Evolutionary conservation across 768 basidiomycete genomes (phyloP), one percentile per base, ranked within the genome.

Genomic region (Russula sp.): DNA sequence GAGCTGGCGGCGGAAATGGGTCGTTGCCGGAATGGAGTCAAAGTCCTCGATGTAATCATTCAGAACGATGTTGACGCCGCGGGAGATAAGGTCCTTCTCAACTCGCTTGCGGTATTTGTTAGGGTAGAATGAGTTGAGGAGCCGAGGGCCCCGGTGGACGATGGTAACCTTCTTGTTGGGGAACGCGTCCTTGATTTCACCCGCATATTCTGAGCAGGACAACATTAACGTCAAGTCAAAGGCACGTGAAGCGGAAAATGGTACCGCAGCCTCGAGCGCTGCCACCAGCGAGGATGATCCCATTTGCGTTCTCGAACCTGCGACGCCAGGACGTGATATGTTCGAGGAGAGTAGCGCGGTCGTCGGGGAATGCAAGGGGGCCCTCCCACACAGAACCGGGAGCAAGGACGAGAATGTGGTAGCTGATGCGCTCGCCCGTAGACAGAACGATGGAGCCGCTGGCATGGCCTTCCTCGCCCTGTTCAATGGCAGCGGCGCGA

Each of bases 101-200:
- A 83, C 68, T 22, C 71, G 75, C 32, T 75, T 76, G 53, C 87
- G 79, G 70, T 81, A 82, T 53, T 78, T 77, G 9, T 74, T 68
- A 0, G 84, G 79, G 67, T 88, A 88, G 0, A 76, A 70, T 6
- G 75, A 70, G 63, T 85, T 86, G 61, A 88, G 74, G 39, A 87
- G 78, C n/a, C 77, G 70, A 2, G 64, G 53, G n/a, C 77, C 73
- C 29, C 77, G 74, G 11, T 88, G 87, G 10, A 89, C 79, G 50
- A 89, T 77, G 18, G 85, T 85, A 16, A 88, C 77, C 63, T 80
- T 84, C 69, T 71, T 75, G 32, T 58, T 74, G 6, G 79, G 77
- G 57, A 73, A 76, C 3, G 69, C 67, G 47, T 81, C 77, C 35
- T 71, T 73, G 42, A 81, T 68, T 71, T 81, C 79, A 10, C 79